Evolutionary conservation across 768 basidiomycete genomes (phyloP), one percentile per base, ranked within the genome.

Genomic region (Hygrophorus russula): DNA sequence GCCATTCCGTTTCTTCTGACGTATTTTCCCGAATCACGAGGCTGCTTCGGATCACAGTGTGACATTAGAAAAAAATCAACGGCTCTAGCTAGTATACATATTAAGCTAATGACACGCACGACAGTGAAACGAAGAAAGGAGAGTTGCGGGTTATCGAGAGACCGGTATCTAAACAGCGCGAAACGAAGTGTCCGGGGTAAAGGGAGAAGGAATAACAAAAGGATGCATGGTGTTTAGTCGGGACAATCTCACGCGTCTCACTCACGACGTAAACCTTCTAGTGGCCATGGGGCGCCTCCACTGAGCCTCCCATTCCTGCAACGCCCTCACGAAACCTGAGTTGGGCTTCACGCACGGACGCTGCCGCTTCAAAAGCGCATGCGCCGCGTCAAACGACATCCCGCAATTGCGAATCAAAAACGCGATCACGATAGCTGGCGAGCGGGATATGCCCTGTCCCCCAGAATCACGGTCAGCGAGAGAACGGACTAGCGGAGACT

Each of bases 341-440:
- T 88, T 88, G 12, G 84, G 84, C 54, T 84, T 82, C 48, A 79
- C 66, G 53, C 84, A 88, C 3, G 82, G 74, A 14, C 84, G 73
- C 50, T 76, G 75, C 43, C 71, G 71, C 50, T 74, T 74, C 48
- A 83, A 68, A 48, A 78, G 70, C 0, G 74, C 64, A 44, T 69
- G 60, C 0, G 84, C 83, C 36, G 67, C 63, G 47, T 85, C 80
- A 57, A 77, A 86, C 7, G 80, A 67, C 81, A 86, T 82, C 33
- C 73, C 77, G 46, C 76, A 74, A 48, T 77, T 71, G 51, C 78
- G 73, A 51, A 88, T 88, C 54, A 88, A 78, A 63, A 84, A 88
- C 36, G 84, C 84, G 47, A 88, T 83, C 45, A 85, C 77, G 53
- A 88, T 73, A 5, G 84, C 73, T 12, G 82, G 70, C 39, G 76